phyloP scores from a whole-genome alignment of 352 stramenopile genomes.

The Pythium folliculosum region DNA sequence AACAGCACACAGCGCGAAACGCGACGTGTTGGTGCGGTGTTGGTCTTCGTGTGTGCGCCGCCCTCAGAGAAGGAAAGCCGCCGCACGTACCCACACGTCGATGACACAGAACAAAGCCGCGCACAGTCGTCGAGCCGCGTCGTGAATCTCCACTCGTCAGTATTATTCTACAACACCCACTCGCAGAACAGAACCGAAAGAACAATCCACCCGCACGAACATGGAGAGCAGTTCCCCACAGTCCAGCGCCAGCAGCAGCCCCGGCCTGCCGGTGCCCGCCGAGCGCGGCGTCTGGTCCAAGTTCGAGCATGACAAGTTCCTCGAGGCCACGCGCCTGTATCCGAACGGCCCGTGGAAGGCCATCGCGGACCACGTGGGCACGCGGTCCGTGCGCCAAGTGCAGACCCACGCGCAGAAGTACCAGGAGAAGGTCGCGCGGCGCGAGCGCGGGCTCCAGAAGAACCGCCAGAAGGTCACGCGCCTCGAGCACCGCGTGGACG shows the following conservation, averaged over 20 bases:
- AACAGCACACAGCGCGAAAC: background rate
- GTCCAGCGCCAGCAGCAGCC: background rate
- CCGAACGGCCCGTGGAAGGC: constrained; percentile 11
- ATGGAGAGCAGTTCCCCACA: constrained; percentile 10
- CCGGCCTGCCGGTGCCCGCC: background rate
- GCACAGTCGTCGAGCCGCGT: background rate
- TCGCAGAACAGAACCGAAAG: background rate
- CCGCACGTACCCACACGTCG: background rate
- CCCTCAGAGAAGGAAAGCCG: background rate
- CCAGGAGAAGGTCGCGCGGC: constrained; percentile 6
- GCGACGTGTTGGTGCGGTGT: background rate
- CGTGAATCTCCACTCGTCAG: background rate
- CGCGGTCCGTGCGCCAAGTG: background rate
- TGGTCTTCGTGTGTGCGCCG: background rate
- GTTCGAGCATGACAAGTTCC: constrained; percentile 25
- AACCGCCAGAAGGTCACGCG: background rate
- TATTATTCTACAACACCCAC: background rate
- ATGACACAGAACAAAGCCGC: constrained; percentile 14
- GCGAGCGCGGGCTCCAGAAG: background rate
- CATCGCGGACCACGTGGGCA: constrained; percentile 9
- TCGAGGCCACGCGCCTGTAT: constrained; percentile 18
- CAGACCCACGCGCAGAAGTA: constrained; percentile 11
- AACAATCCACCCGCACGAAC: background rate
- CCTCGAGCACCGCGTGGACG: background rate
- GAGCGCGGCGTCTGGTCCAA: constrained; percentile 17